Conservation (phyloP, 2,329 filamentous ascomycete species). For the Fusarium sp. region DNA sequence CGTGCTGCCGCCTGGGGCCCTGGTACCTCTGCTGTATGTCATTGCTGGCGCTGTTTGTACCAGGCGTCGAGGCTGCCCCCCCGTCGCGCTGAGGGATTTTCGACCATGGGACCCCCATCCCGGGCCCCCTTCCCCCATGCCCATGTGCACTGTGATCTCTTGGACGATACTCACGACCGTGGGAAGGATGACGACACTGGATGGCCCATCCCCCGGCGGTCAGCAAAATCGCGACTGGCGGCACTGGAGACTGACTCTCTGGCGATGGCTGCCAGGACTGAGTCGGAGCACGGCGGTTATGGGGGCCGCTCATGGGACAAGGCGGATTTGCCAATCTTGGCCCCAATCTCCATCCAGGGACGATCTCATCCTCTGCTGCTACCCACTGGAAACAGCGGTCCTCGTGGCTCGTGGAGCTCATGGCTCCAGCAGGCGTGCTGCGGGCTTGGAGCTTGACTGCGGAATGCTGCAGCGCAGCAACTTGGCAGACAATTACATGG, state of each 20-base stretch:
- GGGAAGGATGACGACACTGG: constrained; percentile 44
- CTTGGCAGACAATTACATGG: constrained; percentile 13
- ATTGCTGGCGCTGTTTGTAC: constrained; percentile 37
- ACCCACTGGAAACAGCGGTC: constrained; percentile 12
- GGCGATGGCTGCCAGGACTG: background rate
- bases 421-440: constrained; percentile 12
- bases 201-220: constrained; percentile 39
- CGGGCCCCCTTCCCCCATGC: constrained; percentile 27
- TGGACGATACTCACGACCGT: constrained; percentile 29
- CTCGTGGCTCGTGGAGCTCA: constrained; percentile 18
- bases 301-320: constrained; percentile 16
- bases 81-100: constrained; percentile 46
- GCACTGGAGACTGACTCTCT: constrained; percentile 28
- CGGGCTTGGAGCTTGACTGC: constrained; percentile 10
- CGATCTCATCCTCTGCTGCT: background rate
- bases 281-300: constrained; percentile 14
- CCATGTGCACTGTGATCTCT: constrained; percentile 40
- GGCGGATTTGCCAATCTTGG: constrained; percentile 24
- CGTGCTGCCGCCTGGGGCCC: constrained; percentile 27
- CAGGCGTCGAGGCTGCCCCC: constrained; percentile 30
- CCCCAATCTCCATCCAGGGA: constrained; percentile 11
- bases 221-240: constrained; percentile 45
- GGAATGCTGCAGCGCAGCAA: constrained; percentile 6
- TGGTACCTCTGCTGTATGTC: constrained; percentile 44
- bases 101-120: constrained; percentile 31